These are phyloP conservation scores for Boletus coccyginus DNA, from an alignment of 768 basidiomycete species.

Conservation along the genomic window DNA sequence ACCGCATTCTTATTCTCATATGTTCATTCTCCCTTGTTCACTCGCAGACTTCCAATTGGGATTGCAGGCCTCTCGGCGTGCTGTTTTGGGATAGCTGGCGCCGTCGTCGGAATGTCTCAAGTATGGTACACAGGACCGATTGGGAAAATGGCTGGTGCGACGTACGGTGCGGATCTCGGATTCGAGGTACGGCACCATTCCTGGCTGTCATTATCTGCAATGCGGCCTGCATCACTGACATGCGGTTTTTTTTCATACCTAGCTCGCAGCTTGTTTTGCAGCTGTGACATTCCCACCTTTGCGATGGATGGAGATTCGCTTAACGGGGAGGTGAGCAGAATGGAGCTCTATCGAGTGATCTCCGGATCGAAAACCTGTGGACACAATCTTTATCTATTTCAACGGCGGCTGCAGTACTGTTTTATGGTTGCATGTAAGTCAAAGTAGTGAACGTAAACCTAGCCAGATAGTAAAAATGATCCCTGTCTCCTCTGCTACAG, in stretches of 20 bases:
- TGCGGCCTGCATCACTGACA: too few species aligned
- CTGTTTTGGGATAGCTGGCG: constrained; percentile 45
- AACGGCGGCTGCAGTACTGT: too few species aligned
- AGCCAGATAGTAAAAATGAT: too few species aligned
- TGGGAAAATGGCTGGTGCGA: constrained; percentile 39
- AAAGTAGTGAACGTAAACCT: too few species aligned
- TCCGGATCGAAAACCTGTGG: too few species aligned
- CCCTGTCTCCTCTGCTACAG: too few species aligned
- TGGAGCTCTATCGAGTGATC: background rate
- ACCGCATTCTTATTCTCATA: too few species aligned
- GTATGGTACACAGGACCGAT: constrained; percentile 53
- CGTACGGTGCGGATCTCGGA: constrained; percentile 50
- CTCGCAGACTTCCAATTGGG: constrained; percentile 44
- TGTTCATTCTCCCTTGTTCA: background rate
- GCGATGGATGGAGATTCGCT: constrained; percentile 47
- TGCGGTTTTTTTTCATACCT: too few species aligned
- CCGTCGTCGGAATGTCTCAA: constrained; percentile 53
- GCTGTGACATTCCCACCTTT: constrained; percentile 47
- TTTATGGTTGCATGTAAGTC: too few species aligned
- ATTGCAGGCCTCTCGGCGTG: constrained; percentile 46
- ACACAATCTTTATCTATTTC: too few species aligned
- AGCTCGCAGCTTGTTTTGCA: constrained; percentile 43
- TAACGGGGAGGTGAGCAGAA: constrained; percentile 35
- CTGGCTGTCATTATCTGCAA: too few species aligned
- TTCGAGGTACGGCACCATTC: constrained; percentile 41